These are phyloP conservation scores for Rhododendron williamsianum DNA, from an alignment of 148 eudicot genomes.

Conservation along the genomic window DNA sequence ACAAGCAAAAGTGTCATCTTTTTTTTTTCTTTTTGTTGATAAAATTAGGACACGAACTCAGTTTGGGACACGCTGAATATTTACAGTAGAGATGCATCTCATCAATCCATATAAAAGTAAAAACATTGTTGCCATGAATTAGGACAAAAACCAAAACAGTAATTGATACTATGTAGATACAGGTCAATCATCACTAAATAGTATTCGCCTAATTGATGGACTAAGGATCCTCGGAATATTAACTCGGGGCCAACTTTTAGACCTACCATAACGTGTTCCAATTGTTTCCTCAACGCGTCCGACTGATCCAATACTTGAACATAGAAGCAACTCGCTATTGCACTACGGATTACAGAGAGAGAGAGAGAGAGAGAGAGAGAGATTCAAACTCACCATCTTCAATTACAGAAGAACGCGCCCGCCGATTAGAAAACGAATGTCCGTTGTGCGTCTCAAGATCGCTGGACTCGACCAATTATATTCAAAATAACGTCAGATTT, in stretches of 20 bases:
- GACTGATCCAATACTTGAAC: background rate
- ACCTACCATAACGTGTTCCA: background rate
- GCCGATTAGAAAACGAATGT: background rate
- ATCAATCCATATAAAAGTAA: background rate
- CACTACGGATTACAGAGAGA: background rate
- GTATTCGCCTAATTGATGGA: background rate
- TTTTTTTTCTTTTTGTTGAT: background rate
- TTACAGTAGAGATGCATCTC: background rate
- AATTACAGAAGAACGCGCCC: background rate
- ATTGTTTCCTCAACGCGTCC: background rate
- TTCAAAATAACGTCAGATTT: no score
- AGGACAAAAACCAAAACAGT: background rate
- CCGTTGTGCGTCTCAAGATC: background rate
- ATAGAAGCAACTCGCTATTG: background rate
- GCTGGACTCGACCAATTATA: background rate
- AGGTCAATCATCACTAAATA: background rate
- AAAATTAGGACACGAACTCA: background rate
- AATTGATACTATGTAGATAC: background rate
- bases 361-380: background rate
- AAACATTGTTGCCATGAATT: background rate
- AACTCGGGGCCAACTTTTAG: background rate
- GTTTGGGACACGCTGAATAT: background rate
- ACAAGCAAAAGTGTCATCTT: background rate
- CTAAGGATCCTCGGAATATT: background rate
- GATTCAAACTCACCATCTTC: background rate